Evolutionary conservation across 169 alveolate species (phyloP).

Genomic region (Plasmodium coatneyi): DNA sequence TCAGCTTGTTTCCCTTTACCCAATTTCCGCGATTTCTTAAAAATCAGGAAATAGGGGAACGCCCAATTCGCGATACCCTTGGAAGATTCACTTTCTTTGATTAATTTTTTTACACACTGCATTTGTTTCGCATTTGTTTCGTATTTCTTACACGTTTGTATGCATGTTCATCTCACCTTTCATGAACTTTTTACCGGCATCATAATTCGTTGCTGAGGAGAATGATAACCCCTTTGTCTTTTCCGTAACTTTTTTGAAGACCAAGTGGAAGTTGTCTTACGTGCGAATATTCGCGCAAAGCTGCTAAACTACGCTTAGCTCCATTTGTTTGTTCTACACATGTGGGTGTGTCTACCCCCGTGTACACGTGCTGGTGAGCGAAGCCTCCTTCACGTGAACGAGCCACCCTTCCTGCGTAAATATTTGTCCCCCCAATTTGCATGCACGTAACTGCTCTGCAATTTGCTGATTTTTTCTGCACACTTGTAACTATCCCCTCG

Average conservation of each 20-base stretch:
- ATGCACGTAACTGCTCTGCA: neutral
- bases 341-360: slow-evolving; percentile 6
- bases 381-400: slow-evolving; percentile 5
- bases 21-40: slow-evolving; percentile 13
- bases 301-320: neutral
- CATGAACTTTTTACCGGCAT: neutral
- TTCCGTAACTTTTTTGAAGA: slow-evolving; percentile 1
- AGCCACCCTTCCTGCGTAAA: neutral
- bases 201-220: neutral
- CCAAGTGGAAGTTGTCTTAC: neutral
- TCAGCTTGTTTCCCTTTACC: neutral
- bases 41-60: neutral
- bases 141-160: neutral
- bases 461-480: neutral
- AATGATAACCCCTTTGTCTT: slow-evolving; percentile 2
- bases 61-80: neutral
- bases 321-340: neutral
- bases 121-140: neutral
- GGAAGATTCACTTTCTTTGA: slow-evolving; percentile 1
- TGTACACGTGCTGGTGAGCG: neutral
- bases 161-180: neutral
- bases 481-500: neutral
- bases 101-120: neutral
- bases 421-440: neutral
- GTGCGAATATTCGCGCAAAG: neutral